Evolutionary conservation across 495 filamentous ascomycete species (phyloP).

Genomic region (Aspergillus diversus): DNA sequence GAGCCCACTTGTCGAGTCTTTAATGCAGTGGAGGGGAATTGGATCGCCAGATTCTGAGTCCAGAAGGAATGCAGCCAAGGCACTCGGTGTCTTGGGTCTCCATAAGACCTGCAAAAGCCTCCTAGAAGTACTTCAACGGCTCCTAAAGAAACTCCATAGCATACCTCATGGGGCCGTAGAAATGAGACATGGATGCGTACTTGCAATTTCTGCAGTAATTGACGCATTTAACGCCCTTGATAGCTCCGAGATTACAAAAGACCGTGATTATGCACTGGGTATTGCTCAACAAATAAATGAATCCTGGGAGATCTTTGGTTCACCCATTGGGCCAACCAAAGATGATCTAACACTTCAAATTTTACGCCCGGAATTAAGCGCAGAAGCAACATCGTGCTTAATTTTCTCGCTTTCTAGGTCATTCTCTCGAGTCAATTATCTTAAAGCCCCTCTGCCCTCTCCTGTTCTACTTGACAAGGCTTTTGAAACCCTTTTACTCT

Average conservation of each 20-base stretch:
- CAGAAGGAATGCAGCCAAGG: conserved; percentile 69
- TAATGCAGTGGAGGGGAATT: conserved; percentile 88
- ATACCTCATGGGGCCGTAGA: conserved; percentile 65
- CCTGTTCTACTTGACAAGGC: conserved; percentile 38
- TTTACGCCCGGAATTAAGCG: conserved; percentile 70
- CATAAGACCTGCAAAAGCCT: conserved; percentile 38
- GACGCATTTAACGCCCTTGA: conserved; percentile 36
- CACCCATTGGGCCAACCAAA: conserved; percentile 39
- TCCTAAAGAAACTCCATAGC: conserved; percentile 48
- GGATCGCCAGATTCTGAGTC: conserved; percentile 73
- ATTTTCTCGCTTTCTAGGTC: conserved; percentile 46
- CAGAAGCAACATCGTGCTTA: conserved; percentile 64
- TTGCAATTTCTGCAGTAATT: conserved; percentile 57
- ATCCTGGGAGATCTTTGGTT: conserved; percentile 47
- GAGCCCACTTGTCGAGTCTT: conserved; percentile 64
- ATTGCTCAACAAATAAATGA: conserved; percentile 31
- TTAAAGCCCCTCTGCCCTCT: conserved; percentile 20
- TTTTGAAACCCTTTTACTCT: conserved; percentile 46
- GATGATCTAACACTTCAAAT: conserved; percentile 50
- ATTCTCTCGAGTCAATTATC: conserved; percentile 5
- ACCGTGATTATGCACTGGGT: conserved; percentile 22
- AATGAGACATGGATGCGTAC: conserved; percentile 66
- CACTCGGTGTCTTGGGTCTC: conserved; percentile 63
- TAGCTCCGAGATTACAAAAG: conserved; percentile 3
- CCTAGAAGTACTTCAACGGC: conserved; percentile 36